phyloP scores from a whole-genome alignment of 2,329 filamentous ascomycete genomes.

The Coniella lustricola region DNA sequence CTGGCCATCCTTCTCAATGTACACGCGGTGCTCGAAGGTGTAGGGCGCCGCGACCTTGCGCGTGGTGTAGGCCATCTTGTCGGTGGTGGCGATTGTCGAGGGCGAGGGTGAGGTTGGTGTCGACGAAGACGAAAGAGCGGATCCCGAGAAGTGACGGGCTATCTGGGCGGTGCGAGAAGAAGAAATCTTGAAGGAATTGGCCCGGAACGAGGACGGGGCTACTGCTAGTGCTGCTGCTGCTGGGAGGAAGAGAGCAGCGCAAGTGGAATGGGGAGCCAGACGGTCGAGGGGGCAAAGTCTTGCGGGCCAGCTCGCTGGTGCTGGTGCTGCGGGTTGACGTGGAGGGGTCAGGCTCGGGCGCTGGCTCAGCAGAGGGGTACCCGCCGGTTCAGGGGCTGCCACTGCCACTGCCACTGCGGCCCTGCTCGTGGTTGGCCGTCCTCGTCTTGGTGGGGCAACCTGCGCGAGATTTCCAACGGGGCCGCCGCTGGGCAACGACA shows the following conservation, averaged over 20 bases:
- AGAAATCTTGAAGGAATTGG: slow-evolving; percentile 36
- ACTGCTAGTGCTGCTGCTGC: slow-evolving; percentile 5
- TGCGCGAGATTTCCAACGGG: slow-evolving; percentile 5
- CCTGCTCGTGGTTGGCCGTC: slow-evolving; percentile 1
- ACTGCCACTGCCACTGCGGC: too few relatives aligned
- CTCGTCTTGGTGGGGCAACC: slow-evolving; percentile 8
- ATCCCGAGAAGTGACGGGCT: slow-evolving; percentile 45
- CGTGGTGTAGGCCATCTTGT: slow-evolving; percentile 61
- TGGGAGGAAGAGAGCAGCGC: slow-evolving; percentile 1
- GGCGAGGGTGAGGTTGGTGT: too few relatives aligned
- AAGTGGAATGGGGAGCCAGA: slow-evolving; percentile 2
- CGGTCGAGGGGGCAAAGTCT: slow-evolving; percentile 8
- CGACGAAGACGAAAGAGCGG: slow-evolving; percentile 21
- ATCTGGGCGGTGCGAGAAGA: slow-evolving; percentile 46
- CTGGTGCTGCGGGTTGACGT: slow-evolving; percentile 5
- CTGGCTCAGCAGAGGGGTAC: slow-evolving; percentile 9
- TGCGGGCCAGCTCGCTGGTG: slow-evolving; percentile 4
- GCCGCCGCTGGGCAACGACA: not conserved
- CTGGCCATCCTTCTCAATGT: slow-evolving; percentile 94
- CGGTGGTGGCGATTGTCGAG: slow-evolving; percentile 13
- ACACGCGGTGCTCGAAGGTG: slow-evolving; percentile 85
- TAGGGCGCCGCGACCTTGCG: slow-evolving; percentile 86
- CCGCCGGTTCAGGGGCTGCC: slow-evolving; percentile 1
- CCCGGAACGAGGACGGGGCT: slow-evolving; percentile 15
- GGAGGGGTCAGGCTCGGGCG: slow-evolving; percentile 6